Evolutionary conservation across 306 rosid species (phyloP), one percentile per base, ranked within the genome.

Genomic region (Pterocarpus macrocarpus): DNA sequence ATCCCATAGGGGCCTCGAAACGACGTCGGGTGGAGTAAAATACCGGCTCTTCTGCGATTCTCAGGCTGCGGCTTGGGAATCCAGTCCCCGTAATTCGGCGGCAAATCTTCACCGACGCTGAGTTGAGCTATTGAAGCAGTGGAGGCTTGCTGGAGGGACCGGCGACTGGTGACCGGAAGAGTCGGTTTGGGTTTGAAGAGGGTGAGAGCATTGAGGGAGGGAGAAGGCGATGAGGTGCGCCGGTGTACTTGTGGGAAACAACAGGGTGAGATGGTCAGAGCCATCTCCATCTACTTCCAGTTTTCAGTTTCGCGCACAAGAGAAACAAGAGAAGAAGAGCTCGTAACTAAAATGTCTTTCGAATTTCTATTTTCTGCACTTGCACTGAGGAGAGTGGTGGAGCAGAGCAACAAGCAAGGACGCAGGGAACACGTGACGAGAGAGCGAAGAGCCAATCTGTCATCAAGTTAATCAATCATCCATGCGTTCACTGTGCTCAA

Each of bases 1-100:
- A 95, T 90, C 36, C 97, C 97, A 8, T 89, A 75, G 35, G 99
- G 97, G 1, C 99, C 94, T 2, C 86, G 86, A 83, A 93, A 90
- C 84, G 97, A 95, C 64, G 99, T 93, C 80, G 99, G 99, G 72
- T 95, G 99, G 64, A 95, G 94, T 4, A 90, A 38, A 67, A 95
- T 89, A 17, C 99, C 97, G 14, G 97, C 95, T 87, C 99, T 90
- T 81, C 94, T 88, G 55, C 90, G 95, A 49, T 77, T 68, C 0
- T 64, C 38, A 5, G 87, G 91, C 56, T 84, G 38, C 5, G 85
- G 45, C 56, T 77, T 79, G 47, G 93, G 97, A 57, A 90, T 71
- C 80, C 92, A 86, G 32, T 91, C 88, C 0, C 85, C 95, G 76
- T 95, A 95, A 17, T 87, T 82, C 11, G 38, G 22, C 7, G 99